A percentile compares a stretch with the other conserved stretches of the same genome.
Evolutionary conservation across 768 basidiomycete species (phyloP).

Genomic region (Russula vinacea): DNA sequence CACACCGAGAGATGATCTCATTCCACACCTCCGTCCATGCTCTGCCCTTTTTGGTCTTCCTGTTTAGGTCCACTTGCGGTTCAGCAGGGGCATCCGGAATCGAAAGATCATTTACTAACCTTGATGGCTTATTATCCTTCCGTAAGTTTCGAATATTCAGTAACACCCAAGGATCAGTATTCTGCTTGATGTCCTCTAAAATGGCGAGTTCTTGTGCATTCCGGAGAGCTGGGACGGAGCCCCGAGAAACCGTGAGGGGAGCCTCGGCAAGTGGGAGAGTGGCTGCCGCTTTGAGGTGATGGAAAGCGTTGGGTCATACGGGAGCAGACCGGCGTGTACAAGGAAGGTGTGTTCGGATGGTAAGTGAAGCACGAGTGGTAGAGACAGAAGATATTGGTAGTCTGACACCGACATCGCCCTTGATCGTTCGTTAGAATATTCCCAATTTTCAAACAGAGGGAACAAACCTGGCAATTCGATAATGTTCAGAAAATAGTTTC

Average conservation of each 20-base stretch:
- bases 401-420: conserved; percentile 57
- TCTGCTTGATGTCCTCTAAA: conserved; percentile 69
- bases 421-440: conserved; percentile 16
- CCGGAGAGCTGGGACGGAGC: conserved; percentile 40
- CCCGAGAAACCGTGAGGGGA: conserved; percentile 7
- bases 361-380: conserved; percentile 73
- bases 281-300: conserved; percentile 59
- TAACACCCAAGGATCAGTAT: conserved; percentile 69
- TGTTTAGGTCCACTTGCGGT: conserved; percentile 13
- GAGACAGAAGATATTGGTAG: conserved; percentile 67
- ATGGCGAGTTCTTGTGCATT: conserved; percentile 64
- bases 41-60: conserved; percentile 46
- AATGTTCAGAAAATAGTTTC: conserved; percentile 75
- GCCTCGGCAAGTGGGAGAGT: conserved; percentile 38
- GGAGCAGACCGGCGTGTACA: conserved; percentile 80
- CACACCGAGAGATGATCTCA: conserved; percentile 55
- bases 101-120: conserved; percentile 35
- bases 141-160: conserved; percentile 64
- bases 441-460: not conserved
- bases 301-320: conserved; percentile 59
- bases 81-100: not conserved
- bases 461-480: conserved; percentile 61
- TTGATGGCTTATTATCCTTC: conserved; percentile 39
- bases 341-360: conserved; percentile 73
- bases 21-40: conserved; percentile 82